Base-by-base conservation (phyloP, 2,329 filamentous ascomycete genomes). In the Erysiphe pulchra region DNA sequence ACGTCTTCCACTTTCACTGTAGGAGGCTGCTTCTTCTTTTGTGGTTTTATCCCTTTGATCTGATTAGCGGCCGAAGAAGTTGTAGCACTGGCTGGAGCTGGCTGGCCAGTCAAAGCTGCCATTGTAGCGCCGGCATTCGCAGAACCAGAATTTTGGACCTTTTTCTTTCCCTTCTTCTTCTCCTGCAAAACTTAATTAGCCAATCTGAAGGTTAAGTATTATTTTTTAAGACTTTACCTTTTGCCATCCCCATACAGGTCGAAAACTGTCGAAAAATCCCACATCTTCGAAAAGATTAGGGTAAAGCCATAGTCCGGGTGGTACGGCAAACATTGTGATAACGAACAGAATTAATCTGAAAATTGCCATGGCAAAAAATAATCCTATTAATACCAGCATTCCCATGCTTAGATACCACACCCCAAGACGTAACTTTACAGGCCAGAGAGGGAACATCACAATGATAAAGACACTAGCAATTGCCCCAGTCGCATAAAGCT, bases 201-300 rank as follows among this genome's bases (percentile, higher is more conserved):
- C 4, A 18, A 7, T 18, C 16, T 17, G n/a, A 28, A 17, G 30
- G 16, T 2, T 14, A 14, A 18, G 17, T 20, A 13, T 37, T 24
- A 18, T 1, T 32, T 14, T n/a, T 9, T n/a, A 13, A 6, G 17
- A 2, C 32, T 31, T 12, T 59, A 92, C 84, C 73, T 93, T 86
- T 61, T 98, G 90, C 90, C 90, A 98, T 49, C 84, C 90, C 87
- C 90, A 98, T 6, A 93, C 64, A 17, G 90, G 90, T 58, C 79
- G 79, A 71, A 98, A 98, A 57, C 82, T 92, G 60, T 98, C 90
- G 62, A 98, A 80, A 65, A 98, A 95, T 8, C 87, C 92, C 28
- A 98, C 90, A 59, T 98, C 90, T 61, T 98, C 90, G 67, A 94
- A 98, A 17, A 98, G 66, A 59, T 98, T 98, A 43, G 90, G 90